These are phyloP conservation scores for Alternaria infectoria DNA, from an alignment of 2,329 filamentous ascomycete genomes.

Conservation along the genomic window DNA sequence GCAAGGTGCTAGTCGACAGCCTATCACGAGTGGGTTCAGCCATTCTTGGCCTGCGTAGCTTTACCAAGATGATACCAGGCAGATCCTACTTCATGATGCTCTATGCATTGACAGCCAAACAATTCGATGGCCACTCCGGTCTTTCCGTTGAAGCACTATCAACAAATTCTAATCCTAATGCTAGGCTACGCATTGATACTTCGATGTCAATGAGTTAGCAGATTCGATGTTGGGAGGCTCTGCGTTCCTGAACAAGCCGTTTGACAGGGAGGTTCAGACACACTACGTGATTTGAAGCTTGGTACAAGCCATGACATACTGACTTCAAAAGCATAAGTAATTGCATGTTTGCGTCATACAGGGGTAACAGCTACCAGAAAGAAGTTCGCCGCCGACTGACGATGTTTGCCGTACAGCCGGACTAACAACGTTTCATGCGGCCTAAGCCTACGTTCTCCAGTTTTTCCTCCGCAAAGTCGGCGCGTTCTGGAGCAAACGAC, in stretches of 20 bases:
- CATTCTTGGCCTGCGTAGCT: background rate
- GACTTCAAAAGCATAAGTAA: background rate
- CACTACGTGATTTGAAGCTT: background rate
- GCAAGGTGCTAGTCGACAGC: slow-evolving; percentile 14
- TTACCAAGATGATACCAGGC: background rate
- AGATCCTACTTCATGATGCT: slow-evolving; percentile 3
- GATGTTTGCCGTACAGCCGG: background rate
- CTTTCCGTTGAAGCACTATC: background rate
- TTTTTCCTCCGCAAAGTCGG: background rate
- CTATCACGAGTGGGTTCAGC: slow-evolving; percentile 20
- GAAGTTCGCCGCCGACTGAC: background rate
- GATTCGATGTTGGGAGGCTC: slow-evolving; percentile 30
- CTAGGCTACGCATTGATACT: slow-evolving; percentile 13
- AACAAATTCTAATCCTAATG: slow-evolving; percentile 3
- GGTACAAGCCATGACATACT: background rate
- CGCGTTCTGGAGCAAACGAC: background rate
- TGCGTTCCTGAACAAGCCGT: slow-evolving; percentile 20
- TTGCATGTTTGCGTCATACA: background rate
- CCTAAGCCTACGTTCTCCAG: background rate
- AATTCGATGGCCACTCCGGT: background rate
- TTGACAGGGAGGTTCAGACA: background rate
- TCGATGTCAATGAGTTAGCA: slow-evolving; percentile 11
- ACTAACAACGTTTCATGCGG: background rate
- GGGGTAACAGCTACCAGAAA: background rate
- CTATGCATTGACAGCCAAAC: background rate